Base-by-base conservation (phyloP, 768 basidiomycete species). In the Kwoniella botswanensis region DNA sequence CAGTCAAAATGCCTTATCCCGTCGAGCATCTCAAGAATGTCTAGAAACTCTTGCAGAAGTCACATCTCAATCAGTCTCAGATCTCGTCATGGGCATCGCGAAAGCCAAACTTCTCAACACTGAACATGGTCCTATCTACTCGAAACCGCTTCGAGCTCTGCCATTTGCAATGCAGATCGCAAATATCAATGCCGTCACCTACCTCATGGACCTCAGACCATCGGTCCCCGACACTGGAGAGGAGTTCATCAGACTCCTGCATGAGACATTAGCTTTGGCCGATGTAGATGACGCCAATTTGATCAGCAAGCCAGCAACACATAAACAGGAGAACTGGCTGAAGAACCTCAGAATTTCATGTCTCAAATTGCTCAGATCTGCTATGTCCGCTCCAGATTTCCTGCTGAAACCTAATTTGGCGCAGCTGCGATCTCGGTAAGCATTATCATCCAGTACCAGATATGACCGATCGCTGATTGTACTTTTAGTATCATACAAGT, bases 81-180 rank as follows among this genome's bases (percentile, higher is more conserved):
- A 94, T 55, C 86, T 98, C n/a, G 86, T 99, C 59, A 85, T 68
- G 88, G 82, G 92, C 89, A 17, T 77, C 9, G 82, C 94, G 76
- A 90, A 93, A 58, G 93, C 94, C 72, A 90, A 93, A 41, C 90
- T 98, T 85, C 86, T 98, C 50, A 88, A 89, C 18, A 89, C 91
- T 2, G 65, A 63, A 5, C 75, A 80, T 26, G 82, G 82, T 9
- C 78, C 81, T 11, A 94, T 99, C 74, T 98, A 92, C 85, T 93
- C 92, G n/a, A 98, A 98, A 80, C 97, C 97, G 13, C 87, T 99
- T 21, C 88, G 97, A 63, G 97, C 97, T 0, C 87, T 99, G 26
- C 94, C 94, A 1, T 95, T 98, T 82, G 87, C 91, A 17, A 93
- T 93, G 77, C 97, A 98, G 82, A 97, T 98, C 68, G 97, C 95